These are phyloP conservation scores for Boletus sp. DNA, from an alignment of 1,284 basidiomycete species.

Conservation along the genomic window DNA sequence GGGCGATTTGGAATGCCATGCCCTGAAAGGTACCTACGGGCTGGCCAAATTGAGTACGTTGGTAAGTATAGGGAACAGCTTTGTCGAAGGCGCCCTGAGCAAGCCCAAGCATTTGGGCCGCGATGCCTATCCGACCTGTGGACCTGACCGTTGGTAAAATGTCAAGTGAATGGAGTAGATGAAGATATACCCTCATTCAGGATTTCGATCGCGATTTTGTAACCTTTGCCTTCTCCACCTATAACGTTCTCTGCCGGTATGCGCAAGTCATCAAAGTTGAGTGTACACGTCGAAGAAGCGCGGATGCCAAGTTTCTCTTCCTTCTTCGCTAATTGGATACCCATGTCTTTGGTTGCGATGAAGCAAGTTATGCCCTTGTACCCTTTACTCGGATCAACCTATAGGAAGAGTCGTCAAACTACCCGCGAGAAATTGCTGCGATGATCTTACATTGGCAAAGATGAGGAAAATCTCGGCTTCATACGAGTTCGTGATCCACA, in stretches of 20 bases:
- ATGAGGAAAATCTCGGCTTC: slow-evolving; percentile 94
- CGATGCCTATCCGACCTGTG: slow-evolving; percentile 88
- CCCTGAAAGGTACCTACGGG: slow-evolving; percentile 91
- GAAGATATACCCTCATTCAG: slow-evolving; percentile 76
- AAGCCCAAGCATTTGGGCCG: slow-evolving; percentile 94
- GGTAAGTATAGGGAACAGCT: slow-evolving; percentile 88
- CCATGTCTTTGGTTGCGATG: slow-evolving; percentile 94
- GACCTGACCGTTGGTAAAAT: neutral
- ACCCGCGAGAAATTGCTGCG: neutral
- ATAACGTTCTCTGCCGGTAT: slow-evolving; percentile 93
- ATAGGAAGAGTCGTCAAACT: neutral
- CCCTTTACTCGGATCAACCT: slow-evolving; percentile 89
- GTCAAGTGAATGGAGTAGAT: neutral
- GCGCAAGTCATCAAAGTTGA: slow-evolving; percentile 94
- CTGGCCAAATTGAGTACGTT: slow-evolving; percentile 93
- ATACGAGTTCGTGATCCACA: slow-evolving; percentile 99
- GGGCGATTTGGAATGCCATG: slow-evolving; percentile 93
- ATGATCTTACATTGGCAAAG: slow-evolving; percentile 77
- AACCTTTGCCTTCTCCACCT: slow-evolving; percentile 90
- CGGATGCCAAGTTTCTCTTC: slow-evolving; percentile 97
- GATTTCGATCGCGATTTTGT: slow-evolving; percentile 98
- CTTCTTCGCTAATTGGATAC: slow-evolving; percentile 96
- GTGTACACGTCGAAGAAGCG: slow-evolving; percentile 94
- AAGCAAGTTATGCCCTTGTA: slow-evolving; percentile 99
- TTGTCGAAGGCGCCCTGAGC: slow-evolving; percentile 97